A percentile compares a stretch with the other conserved stretches of the same genome.
Conservation (phyloP, 2,329 filamentous ascomycete genomes). For the Monosporascus sp. region DNA sequence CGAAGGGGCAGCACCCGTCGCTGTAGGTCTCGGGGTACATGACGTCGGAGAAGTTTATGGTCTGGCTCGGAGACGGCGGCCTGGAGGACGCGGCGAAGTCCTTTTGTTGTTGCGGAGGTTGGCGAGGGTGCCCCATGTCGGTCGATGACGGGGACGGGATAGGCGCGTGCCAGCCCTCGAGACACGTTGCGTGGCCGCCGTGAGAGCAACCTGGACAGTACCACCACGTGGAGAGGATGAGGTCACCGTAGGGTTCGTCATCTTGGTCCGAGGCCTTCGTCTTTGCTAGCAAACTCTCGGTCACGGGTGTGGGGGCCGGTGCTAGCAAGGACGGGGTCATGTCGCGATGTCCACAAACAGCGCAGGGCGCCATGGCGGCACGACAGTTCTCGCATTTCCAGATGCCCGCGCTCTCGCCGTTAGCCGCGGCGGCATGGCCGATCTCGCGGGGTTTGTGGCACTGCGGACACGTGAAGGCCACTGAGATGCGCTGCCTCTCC, state of each 20-base stretch:
- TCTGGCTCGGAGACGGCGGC: neutral
- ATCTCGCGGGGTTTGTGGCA: conserved; percentile 54
- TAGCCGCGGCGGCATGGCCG: conserved; percentile 37
- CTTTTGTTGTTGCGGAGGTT: conserved; percentile 2
- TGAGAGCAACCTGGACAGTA: conserved; percentile 58
- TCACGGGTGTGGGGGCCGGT: conserved; percentile 10
- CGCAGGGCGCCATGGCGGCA: conserved; percentile 48
- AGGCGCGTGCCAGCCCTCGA: conserved; percentile 52
- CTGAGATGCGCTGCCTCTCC: conserved; percentile 40
- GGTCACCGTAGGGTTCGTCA: conserved; percentile 9
- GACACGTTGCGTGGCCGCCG: conserved; percentile 55
- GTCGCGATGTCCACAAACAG: conserved; percentile 52
- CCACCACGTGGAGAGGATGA: conserved; percentile 49
- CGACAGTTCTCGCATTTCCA: conserved; percentile 55
- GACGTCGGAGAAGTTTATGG: conserved; percentile 8
- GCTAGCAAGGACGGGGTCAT: conserved; percentile 32
- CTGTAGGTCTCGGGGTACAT: conserved; percentile 33
- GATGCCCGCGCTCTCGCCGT: conserved; percentile 36
- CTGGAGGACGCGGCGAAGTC: neutral
- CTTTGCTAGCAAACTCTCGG: conserved; percentile 14
- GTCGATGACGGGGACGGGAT: conserved; percentile 6
- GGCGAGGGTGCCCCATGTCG: conserved; percentile 1
- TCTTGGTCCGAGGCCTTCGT: conserved; percentile 2
- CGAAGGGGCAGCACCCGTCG: conserved; percentile 58
- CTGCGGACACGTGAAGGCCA: conserved; percentile 47